Evolutionary conservation across 306 rosid species (phyloP), one percentile per base, ranked within the genome.

Genomic region (Ceratonia siliqua): DNA sequence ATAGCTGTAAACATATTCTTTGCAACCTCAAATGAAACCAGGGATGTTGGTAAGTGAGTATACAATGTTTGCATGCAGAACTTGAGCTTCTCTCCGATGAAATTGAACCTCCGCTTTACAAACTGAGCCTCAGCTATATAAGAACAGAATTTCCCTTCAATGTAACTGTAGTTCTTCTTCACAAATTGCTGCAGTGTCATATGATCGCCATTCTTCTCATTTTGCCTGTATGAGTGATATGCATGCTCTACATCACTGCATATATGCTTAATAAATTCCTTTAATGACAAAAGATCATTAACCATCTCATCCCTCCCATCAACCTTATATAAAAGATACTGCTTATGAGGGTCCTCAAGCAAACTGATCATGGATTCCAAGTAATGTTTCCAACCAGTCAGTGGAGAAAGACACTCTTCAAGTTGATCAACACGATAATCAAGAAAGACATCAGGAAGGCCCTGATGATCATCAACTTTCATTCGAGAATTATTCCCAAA

Each of bases 31-130:
- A 74, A 50, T 11, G 86, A 66, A 38, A 88, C 50, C 12, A 70
- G 27, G 43, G 82, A 72, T 18, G 90, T 86, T 39, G 91, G 96
- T n/a, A 88, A 9, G 54, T 90, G 89, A 0, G 84, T 86, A 24
- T 18, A 83, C 62, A 87, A 61, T 65, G 24, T 70, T 33, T 49
- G 32, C 72, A 70, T 64, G 28, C 21, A 53, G 14, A 9, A 7
- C 13, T 58, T 46, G 10, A 89, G 79, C 33, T 49, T 46, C 35
- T 24, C 56, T 17, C 18, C 33, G 6, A 81, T 42, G 43, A 4
- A 41, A 20, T 27, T 17, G 20, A 84, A 81, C 6, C 8, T 78
- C 5, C 59, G 6, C 79, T 49, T 71, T 0, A 86, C 32, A 80
- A 82, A 89, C 61, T 80, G 62, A 41, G 62, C 85, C n/a, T 74